These are phyloP conservation scores for Thermothielavioides terrestris DNA, from an alignment of 495 filamentous ascomycete genomes.

Conservation along the genomic window DNA sequence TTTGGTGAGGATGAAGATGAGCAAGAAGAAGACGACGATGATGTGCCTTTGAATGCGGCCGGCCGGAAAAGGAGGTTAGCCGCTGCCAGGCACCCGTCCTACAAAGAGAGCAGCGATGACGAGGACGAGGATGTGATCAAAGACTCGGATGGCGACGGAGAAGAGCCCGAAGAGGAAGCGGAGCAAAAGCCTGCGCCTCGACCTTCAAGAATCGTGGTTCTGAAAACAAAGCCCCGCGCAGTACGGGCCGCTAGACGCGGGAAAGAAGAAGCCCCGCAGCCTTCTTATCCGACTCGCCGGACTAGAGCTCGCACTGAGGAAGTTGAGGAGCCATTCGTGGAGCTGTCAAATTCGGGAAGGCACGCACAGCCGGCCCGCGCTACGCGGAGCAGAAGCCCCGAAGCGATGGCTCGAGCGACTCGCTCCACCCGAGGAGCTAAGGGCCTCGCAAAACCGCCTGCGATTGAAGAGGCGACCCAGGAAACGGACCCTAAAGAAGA, in stretches of 20 bases:
- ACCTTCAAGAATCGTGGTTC: constrained; percentile 23
- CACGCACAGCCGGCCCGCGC: constrained; percentile 51
- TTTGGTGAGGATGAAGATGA: constrained; percentile 50
- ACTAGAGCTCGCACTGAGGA: constrained; percentile 41
- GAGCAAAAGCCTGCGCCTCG: constrained; percentile 18
- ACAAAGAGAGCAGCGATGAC: constrained; percentile 39
- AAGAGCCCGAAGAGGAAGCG: constrained; percentile 9
- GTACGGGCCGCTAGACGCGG: constrained; percentile 16
- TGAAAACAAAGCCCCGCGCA: constrained; percentile 17
- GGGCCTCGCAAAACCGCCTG: constrained; percentile 50
- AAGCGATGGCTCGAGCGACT: constrained; percentile 34
- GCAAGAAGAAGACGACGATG: constrained; percentile 52
- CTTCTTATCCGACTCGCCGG: constrained; percentile 29
- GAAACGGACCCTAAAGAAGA: constrained; percentile 34
- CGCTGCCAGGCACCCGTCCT: constrained; percentile 39
- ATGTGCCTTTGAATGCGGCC: constrained; percentile 54
- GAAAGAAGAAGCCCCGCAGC: constrained; percentile 10
- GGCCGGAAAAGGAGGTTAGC: constrained; percentile 62
- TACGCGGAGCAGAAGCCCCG: constrained; percentile 55
- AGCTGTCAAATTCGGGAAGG: constrained; percentile 66
- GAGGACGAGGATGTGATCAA: constrained; percentile 29
- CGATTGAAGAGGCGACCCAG: constrained; percentile 51
- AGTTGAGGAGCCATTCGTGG: constrained; percentile 33
- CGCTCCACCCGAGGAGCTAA: constrained; percentile 54
- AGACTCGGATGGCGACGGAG: constrained; percentile 27